phyloP scores from a whole-genome alignment of 805 yeast species.

The Saccharomycopsis sp. region DNA sequence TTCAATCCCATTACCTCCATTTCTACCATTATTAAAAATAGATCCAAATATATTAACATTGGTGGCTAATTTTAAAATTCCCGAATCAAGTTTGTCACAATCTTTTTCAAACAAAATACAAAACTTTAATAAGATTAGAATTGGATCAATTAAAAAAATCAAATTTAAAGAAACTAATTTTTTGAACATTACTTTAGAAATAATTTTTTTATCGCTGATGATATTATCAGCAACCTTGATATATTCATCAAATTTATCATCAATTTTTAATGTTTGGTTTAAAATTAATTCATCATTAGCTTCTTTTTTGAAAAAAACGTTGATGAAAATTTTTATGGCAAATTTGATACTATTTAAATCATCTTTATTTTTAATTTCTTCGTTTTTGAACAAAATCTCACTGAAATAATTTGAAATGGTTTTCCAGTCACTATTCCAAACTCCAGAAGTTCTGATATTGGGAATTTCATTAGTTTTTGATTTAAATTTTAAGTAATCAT shows the following conservation, averaged over 20 bases:
- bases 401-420: neutral
- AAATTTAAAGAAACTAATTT: conserved; percentile 15
- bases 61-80: too few relatives aligned
- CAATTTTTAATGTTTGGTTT: neutral
- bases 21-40: too few relatives aligned
- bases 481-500: conserved; percentile 9
- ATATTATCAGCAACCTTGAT: neutral
- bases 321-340: conserved; percentile 6
- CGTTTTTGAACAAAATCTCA: neutral
- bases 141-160: conserved; percentile 14
- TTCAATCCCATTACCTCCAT: too few relatives aligned
- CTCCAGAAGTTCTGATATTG: conserved; percentile 4
- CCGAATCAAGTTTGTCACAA: neutral
- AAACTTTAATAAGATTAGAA: conserved; percentile 12
- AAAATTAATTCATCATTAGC: neutral
- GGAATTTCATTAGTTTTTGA: neutral
- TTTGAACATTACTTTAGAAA: neutral
- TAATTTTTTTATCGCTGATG: neutral
- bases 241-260: neutral
- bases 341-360: conserved; percentile 5
- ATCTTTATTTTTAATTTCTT: neutral
- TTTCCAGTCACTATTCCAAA: conserved; percentile 13
- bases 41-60: too few relatives aligned
- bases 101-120: conserved; percentile 10
- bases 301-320: conserved; percentile 10